A percentile compares a stretch with the other conserved stretches of the same genome.
Conservation (phyloP, 768 basidiomycete species). For the Dictyophora rubrovolvata region DNA sequence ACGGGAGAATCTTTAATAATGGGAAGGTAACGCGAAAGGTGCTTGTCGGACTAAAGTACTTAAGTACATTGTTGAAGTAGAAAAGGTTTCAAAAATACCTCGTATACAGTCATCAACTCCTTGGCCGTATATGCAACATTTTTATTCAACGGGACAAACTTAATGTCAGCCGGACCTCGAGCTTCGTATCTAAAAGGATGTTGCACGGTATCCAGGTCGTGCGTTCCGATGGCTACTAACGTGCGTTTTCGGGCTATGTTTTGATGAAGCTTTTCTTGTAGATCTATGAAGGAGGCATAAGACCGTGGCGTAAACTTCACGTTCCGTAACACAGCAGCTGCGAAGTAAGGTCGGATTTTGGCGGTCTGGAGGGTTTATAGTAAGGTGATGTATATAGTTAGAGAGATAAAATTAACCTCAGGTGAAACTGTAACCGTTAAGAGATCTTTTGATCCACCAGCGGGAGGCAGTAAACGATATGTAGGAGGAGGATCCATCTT, state of each 20-base stretch:
- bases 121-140: constrained; percentile 70
- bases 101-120: constrained; percentile 88
- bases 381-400: not conserved
- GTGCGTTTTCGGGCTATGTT: constrained; percentile 86
- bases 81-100: constrained; percentile 41
- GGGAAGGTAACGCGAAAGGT: constrained; percentile 77
- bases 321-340: constrained; percentile 83
- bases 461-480: constrained; percentile 66
- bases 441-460: constrained; percentile 54
- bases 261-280: constrained; percentile 98
- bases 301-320: constrained; percentile 79
- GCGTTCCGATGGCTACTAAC: constrained; percentile 94
- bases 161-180: constrained; percentile 75
- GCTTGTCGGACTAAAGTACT: constrained; percentile 69
- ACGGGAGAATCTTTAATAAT: constrained; percentile 94
- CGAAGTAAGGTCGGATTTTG: constrained; percentile 82
- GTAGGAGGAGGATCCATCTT: constrained; percentile 52
- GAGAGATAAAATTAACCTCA: constrained; percentile 43
- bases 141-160: constrained; percentile 82
- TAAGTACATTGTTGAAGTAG: not conserved
- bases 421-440: constrained; percentile 59
- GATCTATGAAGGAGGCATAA: constrained; percentile 94
- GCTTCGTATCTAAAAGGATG: constrained; percentile 86
- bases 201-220: constrained; percentile 84
- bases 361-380: constrained; percentile 42